A percentile compares a stretch with the other conserved stretches of the same genome.
These are phyloP conservation scores for Bolboschoenus planiculmis DNA, from an alignment of 176 grass and related monocot species.

Conservation along the genomic window DNA sequence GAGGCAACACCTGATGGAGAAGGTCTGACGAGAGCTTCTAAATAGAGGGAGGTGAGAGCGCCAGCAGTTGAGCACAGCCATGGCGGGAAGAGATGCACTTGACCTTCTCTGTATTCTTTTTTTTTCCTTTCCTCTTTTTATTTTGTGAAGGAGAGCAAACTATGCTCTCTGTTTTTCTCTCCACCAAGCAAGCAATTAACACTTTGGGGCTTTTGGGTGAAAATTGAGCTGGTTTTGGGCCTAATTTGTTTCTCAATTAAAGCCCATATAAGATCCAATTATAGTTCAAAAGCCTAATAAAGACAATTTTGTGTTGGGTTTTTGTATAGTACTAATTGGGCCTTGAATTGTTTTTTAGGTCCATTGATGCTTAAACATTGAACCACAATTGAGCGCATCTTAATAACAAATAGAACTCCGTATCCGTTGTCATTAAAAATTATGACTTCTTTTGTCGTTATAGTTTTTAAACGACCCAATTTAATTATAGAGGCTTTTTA, in stretches of 20 bases:
- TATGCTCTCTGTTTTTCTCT: background rate
- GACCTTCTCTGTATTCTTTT: background rate
- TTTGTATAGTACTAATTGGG: background rate
- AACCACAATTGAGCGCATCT: background rate
- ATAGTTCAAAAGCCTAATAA: background rate
- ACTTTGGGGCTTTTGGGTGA: background rate
- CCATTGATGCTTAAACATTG: background rate
- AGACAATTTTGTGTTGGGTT: background rate
- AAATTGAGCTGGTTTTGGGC: background rate
- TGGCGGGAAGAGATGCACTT: slow-evolving; percentile 15
- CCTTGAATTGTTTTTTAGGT: background rate
- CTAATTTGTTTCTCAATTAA: background rate
- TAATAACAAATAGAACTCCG: too few species aligned
- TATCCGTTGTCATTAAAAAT: too few species aligned
- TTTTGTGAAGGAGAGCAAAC: slow-evolving; percentile 5
- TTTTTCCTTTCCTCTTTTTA: background rate
- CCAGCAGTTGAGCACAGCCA: slow-evolving; percentile 19
- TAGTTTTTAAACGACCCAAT: too few species aligned
- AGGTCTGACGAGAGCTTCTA: background rate
- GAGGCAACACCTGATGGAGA: background rate
- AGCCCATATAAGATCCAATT: background rate
- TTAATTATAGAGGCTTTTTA: too few species aligned
- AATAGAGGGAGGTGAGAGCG: background rate
- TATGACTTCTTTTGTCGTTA: too few species aligned
- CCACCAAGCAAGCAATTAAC: background rate